Evolutionary conservation across 2,329 filamentous ascomycete species (phyloP).

Genomic region (Talaromyces atroroseus): DNA sequence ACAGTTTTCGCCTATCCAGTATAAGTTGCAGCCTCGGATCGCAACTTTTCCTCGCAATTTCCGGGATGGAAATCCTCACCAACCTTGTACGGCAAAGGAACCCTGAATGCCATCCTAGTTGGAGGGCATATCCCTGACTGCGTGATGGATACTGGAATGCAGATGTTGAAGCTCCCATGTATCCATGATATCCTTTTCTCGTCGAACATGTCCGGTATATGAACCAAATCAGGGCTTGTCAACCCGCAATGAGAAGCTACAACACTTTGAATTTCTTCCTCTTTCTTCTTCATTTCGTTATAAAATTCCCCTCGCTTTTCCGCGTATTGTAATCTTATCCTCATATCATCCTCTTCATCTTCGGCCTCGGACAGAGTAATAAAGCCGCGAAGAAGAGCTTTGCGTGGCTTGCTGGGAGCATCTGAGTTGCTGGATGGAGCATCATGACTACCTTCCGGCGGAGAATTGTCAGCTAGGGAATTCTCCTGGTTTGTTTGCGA

Average conservation of each 20-base stretch:
- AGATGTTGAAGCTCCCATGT: conserved; percentile 25
- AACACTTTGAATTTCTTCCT: neutral
- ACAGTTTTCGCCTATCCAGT: conserved; percentile 23
- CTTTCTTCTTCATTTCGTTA: neutral
- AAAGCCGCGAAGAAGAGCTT: neutral
- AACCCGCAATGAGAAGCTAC: neutral
- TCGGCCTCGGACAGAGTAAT: neutral
- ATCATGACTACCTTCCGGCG: neutral
- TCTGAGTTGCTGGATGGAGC: neutral
- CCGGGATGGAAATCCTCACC: conserved; percentile 20
- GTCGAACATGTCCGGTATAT: neutral
- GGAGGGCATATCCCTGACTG: neutral
- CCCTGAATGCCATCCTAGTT: conserved; percentile 16
- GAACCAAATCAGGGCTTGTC: neutral
- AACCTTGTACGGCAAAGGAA: conserved; percentile 22
- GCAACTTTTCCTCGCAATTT: conserved; percentile 24
- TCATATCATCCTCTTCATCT: conserved; percentile 15
- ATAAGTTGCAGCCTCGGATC: conserved; percentile 25
- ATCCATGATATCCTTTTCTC: conserved; percentile 15
- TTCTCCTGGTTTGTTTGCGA: no score
- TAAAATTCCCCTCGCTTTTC: neutral
- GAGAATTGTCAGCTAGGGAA: neutral
- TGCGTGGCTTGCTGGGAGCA: neutral
- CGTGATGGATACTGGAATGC: conserved; percentile 19
- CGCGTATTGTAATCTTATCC: neutral